phyloP scores from a whole-genome alignment of 31 red algal species.

The Odonthalia washingtoniensis region DNA sequence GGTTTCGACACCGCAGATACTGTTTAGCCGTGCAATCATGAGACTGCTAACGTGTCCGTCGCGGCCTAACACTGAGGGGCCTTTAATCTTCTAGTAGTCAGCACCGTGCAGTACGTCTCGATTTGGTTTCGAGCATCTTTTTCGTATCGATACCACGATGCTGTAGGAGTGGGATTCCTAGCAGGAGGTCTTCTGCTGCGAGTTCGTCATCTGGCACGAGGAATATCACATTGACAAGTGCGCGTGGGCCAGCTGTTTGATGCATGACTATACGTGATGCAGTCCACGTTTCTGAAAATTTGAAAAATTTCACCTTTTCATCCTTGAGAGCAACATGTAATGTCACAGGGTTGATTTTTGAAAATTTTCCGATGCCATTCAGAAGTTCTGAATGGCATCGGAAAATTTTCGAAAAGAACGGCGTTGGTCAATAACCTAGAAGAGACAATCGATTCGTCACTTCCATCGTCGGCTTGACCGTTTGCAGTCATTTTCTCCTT shows the following conservation, averaged over 20 bases:
- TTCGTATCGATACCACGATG: not conserved
- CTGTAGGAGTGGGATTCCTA: slow-evolving; percentile 13
- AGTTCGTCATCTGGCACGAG: slow-evolving; percentile 6
- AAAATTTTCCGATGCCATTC: slow-evolving; percentile 7
- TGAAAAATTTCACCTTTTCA: not conserved
- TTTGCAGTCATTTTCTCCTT: not conserved
- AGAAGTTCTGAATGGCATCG: too few relatives aligned
- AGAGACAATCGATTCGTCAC: not conserved
- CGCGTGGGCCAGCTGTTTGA: slow-evolving; percentile 2
- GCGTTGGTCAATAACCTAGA: not conserved
- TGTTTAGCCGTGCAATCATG: not conserved
- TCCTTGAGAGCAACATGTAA: slow-evolving; percentile 13
- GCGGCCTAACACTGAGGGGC: not conserved
- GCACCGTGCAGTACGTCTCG: not conserved
- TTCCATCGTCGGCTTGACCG: slow-evolving; percentile 9
- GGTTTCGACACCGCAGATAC: not conserved
- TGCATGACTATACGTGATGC: not conserved
- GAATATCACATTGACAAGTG: slow-evolving; percentile 18
- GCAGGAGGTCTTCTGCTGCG: not conserved
- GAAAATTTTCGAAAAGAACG: not conserved
- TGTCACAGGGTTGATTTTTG: not conserved
- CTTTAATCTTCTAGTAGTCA: not conserved
- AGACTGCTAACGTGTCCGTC: slow-evolving; percentile 9
- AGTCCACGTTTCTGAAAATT: not conserved
- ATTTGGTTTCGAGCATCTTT: not conserved